Conservation (phyloP, 768 basidiomycete genomes). For the Panus rudis region DNA sequence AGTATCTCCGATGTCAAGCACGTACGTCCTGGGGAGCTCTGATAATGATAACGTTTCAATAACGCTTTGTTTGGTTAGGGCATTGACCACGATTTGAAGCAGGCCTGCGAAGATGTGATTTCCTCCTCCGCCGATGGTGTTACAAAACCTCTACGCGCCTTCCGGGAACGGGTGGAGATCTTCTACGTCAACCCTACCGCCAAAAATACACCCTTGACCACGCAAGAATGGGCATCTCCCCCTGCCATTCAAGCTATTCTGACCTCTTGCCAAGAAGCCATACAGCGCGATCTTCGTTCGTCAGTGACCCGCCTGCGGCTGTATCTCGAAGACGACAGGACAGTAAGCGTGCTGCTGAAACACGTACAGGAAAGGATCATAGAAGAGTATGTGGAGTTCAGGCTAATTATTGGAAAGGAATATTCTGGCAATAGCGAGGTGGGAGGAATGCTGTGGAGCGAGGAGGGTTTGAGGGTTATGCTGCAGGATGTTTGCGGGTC, state of each 20-base stretch:
- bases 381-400: slow-evolving; percentile 69
- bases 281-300: slow-evolving; percentile 45
- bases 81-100: slow-evolving; percentile 81
- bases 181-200: background rate
- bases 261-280: slow-evolving; percentile 8
- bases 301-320: slow-evolving; percentile 54
- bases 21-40: slow-evolving; percentile 36
- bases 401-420: slow-evolving; percentile 20
- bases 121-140: slow-evolving; percentile 48
- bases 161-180: slow-evolving; percentile 45
- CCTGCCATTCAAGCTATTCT: slow-evolving; percentile 28
- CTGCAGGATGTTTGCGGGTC: slow-evolving; percentile 14
- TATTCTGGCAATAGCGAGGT: slow-evolving; percentile 9
- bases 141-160: slow-evolving; percentile 53
- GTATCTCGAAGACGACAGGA: slow-evolving; percentile 78
- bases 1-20: slow-evolving; percentile 66
- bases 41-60: too few relatives aligned
- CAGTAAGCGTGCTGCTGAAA: slow-evolving; percentile 68
- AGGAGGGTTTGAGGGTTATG: slow-evolving; percentile 13
- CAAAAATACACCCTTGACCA: slow-evolving; percentile 20
- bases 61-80: slow-evolving; percentile 38
- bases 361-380: slow-evolving; percentile 72
- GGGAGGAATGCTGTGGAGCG: slow-evolving; percentile 12
- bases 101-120: slow-evolving; percentile 82
- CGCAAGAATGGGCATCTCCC: slow-evolving; percentile 46